Conservation (phyloP, 352 stramenopile genomes). For the Phytophthora aleatoria region DNA sequence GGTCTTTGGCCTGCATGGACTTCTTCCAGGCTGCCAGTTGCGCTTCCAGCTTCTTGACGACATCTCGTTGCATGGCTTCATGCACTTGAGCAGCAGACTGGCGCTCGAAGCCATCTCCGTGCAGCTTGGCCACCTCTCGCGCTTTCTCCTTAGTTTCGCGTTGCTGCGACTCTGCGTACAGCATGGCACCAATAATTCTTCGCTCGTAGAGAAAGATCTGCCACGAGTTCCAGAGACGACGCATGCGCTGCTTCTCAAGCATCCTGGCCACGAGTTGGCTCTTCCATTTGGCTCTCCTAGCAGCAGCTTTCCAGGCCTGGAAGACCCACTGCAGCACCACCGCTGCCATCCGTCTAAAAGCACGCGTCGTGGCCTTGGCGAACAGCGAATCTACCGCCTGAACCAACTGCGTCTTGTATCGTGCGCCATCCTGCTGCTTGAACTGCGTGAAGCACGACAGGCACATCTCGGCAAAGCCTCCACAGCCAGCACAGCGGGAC, state of each 20-base stretch:
- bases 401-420: constrained; percentile 72
- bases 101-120: constrained; percentile 65
- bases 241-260: constrained; percentile 37
- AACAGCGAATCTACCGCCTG: constrained; percentile 71
- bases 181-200: constrained; percentile 71
- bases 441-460: constrained; percentile 71
- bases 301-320: constrained; percentile 54
- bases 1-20: constrained; percentile 47
- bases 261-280: constrained; percentile 20
- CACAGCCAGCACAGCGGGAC: constrained; percentile 63
- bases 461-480: constrained; percentile 71
- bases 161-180: constrained; percentile 71
- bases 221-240: constrained; percentile 53
- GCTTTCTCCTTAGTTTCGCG: constrained; percentile 42
- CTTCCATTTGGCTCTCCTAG: constrained; percentile 35
- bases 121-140: constrained; percentile 55
- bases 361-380: constrained; percentile 55
- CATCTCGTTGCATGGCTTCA: constrained; percentile 47
- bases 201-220: constrained; percentile 62
- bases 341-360: constrained; percentile 58
- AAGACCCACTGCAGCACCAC: constrained; percentile 75
- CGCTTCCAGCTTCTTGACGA: constrained; percentile 39
- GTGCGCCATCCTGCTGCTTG: constrained; percentile 56
- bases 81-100: constrained; percentile 40
- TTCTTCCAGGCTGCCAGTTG: constrained; percentile 39